Conservation (phyloP, 768 basidiomycete species). For the Mycena rosella region DNA sequence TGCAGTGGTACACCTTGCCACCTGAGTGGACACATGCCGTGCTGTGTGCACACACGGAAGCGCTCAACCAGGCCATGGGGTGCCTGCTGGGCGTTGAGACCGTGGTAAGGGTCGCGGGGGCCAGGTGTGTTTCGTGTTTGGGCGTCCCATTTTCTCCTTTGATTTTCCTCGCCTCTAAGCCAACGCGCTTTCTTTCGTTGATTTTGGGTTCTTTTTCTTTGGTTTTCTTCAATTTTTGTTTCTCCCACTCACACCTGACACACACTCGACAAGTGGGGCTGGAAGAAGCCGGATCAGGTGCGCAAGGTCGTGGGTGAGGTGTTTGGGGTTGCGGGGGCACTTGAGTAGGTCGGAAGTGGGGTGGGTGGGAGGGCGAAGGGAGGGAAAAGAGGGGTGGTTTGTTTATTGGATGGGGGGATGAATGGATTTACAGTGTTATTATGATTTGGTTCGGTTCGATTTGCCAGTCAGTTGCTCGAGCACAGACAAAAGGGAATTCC, state of each 20-base stretch:
- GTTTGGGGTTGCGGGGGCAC: conserved; percentile 30
- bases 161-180: no score
- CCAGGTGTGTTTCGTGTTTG: conserved; percentile 27
- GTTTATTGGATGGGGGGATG: no score
- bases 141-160: no score
- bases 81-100: conserved; percentile 44
- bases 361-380: no score
- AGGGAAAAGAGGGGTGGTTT: no score
- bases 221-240: not conserved
- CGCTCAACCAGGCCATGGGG: conserved; percentile 45
- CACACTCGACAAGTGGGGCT: conserved; percentile 39
- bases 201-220: not conserved
- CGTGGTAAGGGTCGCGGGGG: conserved; percentile 37
- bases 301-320: conserved; percentile 39
- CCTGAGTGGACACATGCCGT: conserved; percentile 42
- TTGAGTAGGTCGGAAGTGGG: no score
- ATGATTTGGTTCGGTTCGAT: no score
- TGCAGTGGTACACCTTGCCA: conserved; percentile 51
- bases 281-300: conserved; percentile 41
- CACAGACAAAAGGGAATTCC: no score
- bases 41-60: conserved; percentile 36
- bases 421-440: no score
- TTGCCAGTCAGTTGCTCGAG: no score
- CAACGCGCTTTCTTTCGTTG: not conserved
- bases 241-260: no score